These are phyloP conservation scores for Gossypium longicalyx DNA, from an alignment of 345 rosid species.

Conservation along the genomic window DNA sequence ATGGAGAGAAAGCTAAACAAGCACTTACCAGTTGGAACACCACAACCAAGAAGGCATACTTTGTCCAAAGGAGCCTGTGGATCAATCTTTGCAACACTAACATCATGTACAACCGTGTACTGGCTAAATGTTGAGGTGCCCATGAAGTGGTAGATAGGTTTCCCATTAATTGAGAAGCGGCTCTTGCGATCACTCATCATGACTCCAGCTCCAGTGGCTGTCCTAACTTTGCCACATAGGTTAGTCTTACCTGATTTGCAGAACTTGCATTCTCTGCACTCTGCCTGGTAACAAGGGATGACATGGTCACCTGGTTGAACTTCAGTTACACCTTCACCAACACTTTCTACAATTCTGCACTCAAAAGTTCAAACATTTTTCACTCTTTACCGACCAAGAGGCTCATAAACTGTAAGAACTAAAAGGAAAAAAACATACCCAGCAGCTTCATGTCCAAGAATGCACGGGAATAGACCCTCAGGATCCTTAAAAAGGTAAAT, in stretches of 20 bases:
- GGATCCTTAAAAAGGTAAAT: constrained; percentile 59
- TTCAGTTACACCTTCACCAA: constrained; percentile 94
- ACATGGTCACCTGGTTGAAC: constrained; percentile 95
- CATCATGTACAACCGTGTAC: constrained; percentile 95
- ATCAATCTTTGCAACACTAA: constrained; percentile 94
- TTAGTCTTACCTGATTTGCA: constrained; percentile 98
- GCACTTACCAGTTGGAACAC: constrained; percentile 91
- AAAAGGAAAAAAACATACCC: constrained; percentile 45
- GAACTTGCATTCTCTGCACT: constrained; percentile 94
- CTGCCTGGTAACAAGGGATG: constrained; percentile 98
- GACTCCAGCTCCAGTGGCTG: constrained; percentile 91
- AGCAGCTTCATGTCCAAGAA: constrained; percentile 98
- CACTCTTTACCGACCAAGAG: background rate
- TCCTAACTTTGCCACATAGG: constrained; percentile 89
- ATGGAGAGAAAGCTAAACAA: background rate
- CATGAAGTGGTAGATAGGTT: constrained; percentile 92
- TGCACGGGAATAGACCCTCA: constrained; percentile 93
- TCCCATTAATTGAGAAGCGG: constrained; percentile 85
- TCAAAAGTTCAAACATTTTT: constrained; percentile 10
- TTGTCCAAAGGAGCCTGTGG: constrained; percentile 90
- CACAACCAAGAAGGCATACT: constrained; percentile 99
- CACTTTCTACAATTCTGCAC: constrained; percentile 87
- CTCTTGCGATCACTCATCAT: constrained; percentile 90
- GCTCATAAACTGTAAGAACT: constrained; percentile 5
- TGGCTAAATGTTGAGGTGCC: constrained; percentile 98